Percentiles rank a stretch among this genome's conserved stretches.
These are phyloP conservation scores for thale cress (Arabidopsis thaliana) DNA, from an alignment of 345 rosid genomes.

Conservation along the genomic window TAIR10.1 NC_003070.9:415001-415500, in stretches of 20 bases:
- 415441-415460: conserved; percentile 49
- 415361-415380: conserved; percentile 64
- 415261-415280: conserved; percentile 42
- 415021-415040: conserved; percentile 18
- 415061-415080: too few species aligned
- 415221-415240: conserved; percentile 56
- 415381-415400: conserved; percentile 63
- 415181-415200: conserved; percentile 76
- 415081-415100: conserved; percentile 1
- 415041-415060: neutral
- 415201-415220: conserved; percentile 65
- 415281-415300: conserved; percentile 47
- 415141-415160: conserved; percentile 52
- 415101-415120: neutral
- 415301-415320: conserved; percentile 52
- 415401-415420: conserved; percentile 79
- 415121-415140: neutral
- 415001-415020: neutral
- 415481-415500: conserved; percentile 33
- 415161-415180: conserved; percentile 65
- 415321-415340: conserved; percentile 71
- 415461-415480: conserved; percentile 42
- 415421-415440: conserved; percentile 70
- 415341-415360: conserved; percentile 73
- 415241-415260: conserved; percentile 45